Evolutionary conservation across 176 grass and related monocot genomes (phyloP).

Genomic region (Triticum monococcum): DNA sequence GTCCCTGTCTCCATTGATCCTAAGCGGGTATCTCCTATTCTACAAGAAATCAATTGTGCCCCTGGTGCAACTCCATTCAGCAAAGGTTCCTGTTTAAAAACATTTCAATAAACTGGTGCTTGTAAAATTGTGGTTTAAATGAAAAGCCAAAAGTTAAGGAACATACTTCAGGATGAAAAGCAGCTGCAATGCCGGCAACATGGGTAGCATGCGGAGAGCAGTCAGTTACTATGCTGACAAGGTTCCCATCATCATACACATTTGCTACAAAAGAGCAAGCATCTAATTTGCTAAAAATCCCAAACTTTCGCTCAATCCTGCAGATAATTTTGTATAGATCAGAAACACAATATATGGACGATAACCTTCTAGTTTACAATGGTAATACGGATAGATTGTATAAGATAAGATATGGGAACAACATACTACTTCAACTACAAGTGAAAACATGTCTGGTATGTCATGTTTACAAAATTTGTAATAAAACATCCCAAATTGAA

Average conservation of each 20-base stretch:
- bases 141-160: conserved; percentile 20
- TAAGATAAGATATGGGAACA: conserved; percentile 2
- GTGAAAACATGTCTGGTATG: neutral
- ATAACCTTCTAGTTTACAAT: neutral
- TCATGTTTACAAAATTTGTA: neutral
- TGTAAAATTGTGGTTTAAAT: conserved; percentile 28
- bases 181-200: conserved; percentile 96
- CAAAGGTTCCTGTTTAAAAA: conserved; percentile 71
- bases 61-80: conserved; percentile 96
- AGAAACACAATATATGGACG: conserved; percentile 3
- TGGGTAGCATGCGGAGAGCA: conserved; percentile 96
- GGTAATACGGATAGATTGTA: neutral
- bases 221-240: conserved; percentile 98
- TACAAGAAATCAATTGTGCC: conserved; percentile 96
- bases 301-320: conserved; percentile 85
- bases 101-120: conserved; percentile 14
- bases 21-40: conserved; percentile 95
- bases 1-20: conserved; percentile 99
- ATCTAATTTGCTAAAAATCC: conserved; percentile 96
- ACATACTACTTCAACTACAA: neutral
- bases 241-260: conserved; percentile 92
- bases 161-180: conserved; percentile 87
- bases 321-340: conserved; percentile 24
- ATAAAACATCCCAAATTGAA: neutral
- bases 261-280: conserved; percentile 96